Conservation (phyloP, 2,329 filamentous ascomycete genomes). For the Seiridium unicorne region DNA sequence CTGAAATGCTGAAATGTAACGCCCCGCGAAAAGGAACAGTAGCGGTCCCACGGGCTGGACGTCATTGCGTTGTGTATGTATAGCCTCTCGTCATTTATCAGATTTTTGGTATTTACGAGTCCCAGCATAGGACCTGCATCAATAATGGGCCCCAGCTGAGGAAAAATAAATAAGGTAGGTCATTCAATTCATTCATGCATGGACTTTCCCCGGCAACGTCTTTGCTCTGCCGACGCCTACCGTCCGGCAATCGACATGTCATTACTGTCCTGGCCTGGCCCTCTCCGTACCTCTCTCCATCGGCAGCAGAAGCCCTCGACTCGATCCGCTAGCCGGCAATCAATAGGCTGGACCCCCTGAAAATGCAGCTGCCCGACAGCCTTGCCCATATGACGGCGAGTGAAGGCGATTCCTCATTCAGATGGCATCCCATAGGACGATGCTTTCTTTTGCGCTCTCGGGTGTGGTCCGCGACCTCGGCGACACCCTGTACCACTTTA, state of each 20-base stretch:
- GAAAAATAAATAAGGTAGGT: not conserved
- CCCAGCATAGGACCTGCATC: not conserved
- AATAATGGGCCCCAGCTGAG: not conserved
- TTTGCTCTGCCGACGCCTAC: not conserved
- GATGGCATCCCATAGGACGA: not conserved
- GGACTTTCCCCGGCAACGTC: not conserved
- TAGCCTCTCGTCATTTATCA: not conserved
- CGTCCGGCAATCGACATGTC: not conserved
- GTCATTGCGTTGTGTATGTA: not conserved
- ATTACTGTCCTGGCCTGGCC: not conserved
- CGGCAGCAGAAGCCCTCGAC: not conserved
- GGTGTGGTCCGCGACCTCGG: slow-evolving; percentile 19
- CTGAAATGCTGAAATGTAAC: not conserved
- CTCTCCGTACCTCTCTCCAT: not conserved
- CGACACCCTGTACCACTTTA: slow-evolving; percentile 15
- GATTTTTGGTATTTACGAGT: not conserved
- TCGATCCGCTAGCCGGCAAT: slow-evolving; percentile 2
- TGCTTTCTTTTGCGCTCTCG: slow-evolving; percentile 11
- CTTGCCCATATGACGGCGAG: slow-evolving; percentile 23
- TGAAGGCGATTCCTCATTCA: slow-evolving; percentile 14
- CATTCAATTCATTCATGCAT: not conserved
- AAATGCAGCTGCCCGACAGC: slow-evolving; percentile 26
- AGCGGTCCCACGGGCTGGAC: too few species aligned
- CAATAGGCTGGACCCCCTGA: not conserved
- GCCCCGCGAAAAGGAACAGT: too few species aligned